Conservation (phyloP, 441 rosid genomes). For the Hypseocharis bilobata region DNA sequence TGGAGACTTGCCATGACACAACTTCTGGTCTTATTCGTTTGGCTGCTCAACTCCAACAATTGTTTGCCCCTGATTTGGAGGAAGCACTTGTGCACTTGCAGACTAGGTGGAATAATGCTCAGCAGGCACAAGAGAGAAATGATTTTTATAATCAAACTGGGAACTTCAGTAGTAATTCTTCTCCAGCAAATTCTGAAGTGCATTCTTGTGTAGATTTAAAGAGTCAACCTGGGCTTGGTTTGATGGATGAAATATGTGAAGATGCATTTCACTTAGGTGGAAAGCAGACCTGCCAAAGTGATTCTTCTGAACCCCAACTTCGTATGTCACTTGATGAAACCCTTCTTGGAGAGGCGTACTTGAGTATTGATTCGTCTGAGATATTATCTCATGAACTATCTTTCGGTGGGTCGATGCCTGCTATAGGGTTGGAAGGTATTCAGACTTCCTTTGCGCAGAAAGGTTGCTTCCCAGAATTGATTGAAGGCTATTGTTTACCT, state of each 20-base stretch:
- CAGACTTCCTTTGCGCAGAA: slow-evolving; percentile 44
- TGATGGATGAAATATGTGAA: slow-evolving; percentile 79
- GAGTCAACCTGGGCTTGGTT: slow-evolving; percentile 35
- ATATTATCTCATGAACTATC: slow-evolving; percentile 30
- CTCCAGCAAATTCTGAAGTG: slow-evolving; percentile 38
- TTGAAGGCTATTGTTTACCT: slow-evolving; percentile 72
- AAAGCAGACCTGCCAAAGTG: slow-evolving; percentile 31
- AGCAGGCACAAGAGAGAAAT: slow-evolving; percentile 43
- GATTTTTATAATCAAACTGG: slow-evolving; percentile 30
- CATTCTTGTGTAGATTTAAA: slow-evolving; percentile 28
- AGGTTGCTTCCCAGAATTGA: slow-evolving; percentile 55
- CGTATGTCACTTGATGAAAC: slow-evolving; percentile 33
- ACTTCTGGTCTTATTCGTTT: slow-evolving; percentile 65
- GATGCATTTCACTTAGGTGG: slow-evolving; percentile 59
- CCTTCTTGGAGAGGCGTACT: slow-evolving; percentile 36
- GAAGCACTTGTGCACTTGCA: slow-evolving; percentile 80
- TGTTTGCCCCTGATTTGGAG: slow-evolving; percentile 88
- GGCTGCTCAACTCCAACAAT: slow-evolving; percentile 73
- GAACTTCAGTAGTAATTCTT: slow-evolving; percentile 21
- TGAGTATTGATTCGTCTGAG: slow-evolving; percentile 35
- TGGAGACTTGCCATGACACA: slow-evolving; percentile 85
- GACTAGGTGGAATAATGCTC: slow-evolving; percentile 65
- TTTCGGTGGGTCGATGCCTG: slow-evolving; percentile 36
- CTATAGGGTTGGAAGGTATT: slow-evolving; percentile 37
- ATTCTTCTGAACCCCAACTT: slow-evolving; percentile 36